These are phyloP conservation scores for Eucalyptus dawsonii DNA, from an alignment of 345 rosid species.

Conservation along the genomic window DNA sequence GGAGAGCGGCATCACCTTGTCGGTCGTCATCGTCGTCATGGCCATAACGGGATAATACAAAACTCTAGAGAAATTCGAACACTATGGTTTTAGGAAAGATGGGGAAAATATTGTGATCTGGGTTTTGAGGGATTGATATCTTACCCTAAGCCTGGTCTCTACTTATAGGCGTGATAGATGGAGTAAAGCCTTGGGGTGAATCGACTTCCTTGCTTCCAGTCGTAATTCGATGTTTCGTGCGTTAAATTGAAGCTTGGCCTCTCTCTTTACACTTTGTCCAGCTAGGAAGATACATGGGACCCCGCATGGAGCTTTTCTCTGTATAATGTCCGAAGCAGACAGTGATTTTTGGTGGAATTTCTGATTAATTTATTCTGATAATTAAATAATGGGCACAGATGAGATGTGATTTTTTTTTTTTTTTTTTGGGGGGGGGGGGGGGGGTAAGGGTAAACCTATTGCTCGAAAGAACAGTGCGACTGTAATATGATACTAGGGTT, in stretches of 20 bases:
- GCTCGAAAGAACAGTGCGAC: neutral
- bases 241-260: neutral
- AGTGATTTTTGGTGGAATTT: neutral
- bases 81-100: neutral
- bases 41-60: neutral
- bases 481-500: neutral
- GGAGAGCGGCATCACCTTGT: neutral
- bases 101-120: neutral
- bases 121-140: neutral
- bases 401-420: neutral
- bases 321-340: neutral
- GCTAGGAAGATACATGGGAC: neutral
- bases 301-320: neutral
- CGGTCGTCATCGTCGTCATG: neutral
- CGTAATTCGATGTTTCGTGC: conserved; percentile 13
- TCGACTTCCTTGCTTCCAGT: conserved; percentile 69
- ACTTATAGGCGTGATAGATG: neutral
- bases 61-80: neutral
- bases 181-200: conserved; percentile 8
- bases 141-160: neutral
- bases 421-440: too few species aligned
- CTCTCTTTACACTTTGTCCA: neutral
- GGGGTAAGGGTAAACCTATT: neutral
- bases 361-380: neutral
- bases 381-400: neutral